phyloP scores from a whole-genome alignment of 78 protist genomes.

The Mastigamoeba balamuthi region DNA sequence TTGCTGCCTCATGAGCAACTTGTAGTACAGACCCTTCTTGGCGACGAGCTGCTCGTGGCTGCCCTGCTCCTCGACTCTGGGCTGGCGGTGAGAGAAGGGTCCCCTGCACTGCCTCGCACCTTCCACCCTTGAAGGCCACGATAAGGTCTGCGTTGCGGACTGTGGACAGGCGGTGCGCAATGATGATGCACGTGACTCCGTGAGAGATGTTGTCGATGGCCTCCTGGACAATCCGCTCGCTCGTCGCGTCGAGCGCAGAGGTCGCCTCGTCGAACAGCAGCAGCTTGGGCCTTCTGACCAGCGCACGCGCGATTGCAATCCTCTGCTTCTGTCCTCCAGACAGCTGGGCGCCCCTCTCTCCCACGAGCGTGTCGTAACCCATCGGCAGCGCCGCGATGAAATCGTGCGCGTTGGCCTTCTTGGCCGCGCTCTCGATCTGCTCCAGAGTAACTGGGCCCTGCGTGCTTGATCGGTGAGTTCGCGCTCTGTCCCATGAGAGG shows the following conservation, averaged over 20 bases:
- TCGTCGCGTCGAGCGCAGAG: slow-evolving; percentile 82
- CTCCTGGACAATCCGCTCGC: slow-evolving; percentile 70
- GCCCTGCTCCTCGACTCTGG: slow-evolving; percentile 80
- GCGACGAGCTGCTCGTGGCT: slow-evolving; percentile 77
- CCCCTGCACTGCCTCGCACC: no score
- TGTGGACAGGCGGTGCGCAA: slow-evolving; percentile 93
- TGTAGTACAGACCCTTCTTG: slow-evolving; percentile 29
- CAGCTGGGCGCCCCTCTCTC: slow-evolving; percentile 68
- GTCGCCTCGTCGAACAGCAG: slow-evolving; percentile 93
- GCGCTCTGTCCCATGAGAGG: background rate
- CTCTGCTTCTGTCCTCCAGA: slow-evolving; percentile 89
- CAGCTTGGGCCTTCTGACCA: slow-evolving; percentile 64
- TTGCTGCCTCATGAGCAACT: slow-evolving; percentile 35
- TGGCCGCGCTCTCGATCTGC: slow-evolving; percentile 64
- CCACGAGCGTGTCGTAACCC: slow-evolving; percentile 61
- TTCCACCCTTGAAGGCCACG: slow-evolving; percentile 61
- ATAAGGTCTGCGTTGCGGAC: slow-evolving; percentile 70
- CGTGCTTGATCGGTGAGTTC: background rate
- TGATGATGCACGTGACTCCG: slow-evolving; percentile 73
- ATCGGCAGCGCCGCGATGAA: slow-evolving; percentile 62
- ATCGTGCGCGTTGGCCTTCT: slow-evolving; percentile 78
- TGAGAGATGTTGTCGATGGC: slow-evolving; percentile 58
- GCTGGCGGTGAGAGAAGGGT: no score
- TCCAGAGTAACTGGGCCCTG: slow-evolving; percentile 22
- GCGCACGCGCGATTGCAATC: slow-evolving; percentile 87